Percentiles rank a stretch among this genome's conserved stretches.
These are phyloP conservation scores for Solanum stenotomum DNA, from an alignment of 257 asterid species.

Conservation along the genomic window DNA sequence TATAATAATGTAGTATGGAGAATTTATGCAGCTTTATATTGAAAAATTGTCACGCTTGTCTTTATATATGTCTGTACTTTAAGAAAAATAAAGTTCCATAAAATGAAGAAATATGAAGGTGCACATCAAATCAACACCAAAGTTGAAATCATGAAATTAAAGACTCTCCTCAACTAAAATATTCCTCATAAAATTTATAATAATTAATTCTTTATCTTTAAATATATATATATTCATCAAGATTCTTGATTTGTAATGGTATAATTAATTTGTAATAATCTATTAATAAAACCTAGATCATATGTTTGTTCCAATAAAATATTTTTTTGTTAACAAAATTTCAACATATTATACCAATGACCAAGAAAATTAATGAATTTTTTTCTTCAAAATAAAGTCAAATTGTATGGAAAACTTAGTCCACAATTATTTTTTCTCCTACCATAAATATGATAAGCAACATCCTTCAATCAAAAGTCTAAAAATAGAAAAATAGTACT, in stretches of 20 bases:
- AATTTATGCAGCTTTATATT: background rate
- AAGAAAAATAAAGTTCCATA: background rate
- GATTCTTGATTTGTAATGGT: background rate
- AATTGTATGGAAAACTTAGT: background rate
- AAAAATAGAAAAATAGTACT: background rate
- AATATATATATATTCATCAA: background rate
- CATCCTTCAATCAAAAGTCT: background rate
- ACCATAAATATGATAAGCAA: background rate
- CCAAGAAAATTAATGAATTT: too few species aligned
- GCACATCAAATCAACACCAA: background rate
- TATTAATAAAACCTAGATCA: background rate
- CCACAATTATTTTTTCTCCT: background rate
- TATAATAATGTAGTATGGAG: background rate
- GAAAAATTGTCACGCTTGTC: background rate
- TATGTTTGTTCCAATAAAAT: background rate
- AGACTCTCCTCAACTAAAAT: background rate
- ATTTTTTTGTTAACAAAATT: background rate
- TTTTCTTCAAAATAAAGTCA: too few species aligned
- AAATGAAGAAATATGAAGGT: background rate
- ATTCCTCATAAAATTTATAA: background rate
- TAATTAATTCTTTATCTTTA: background rate
- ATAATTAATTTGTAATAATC: background rate
- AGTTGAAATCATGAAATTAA: background rate
- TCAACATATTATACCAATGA: too few species aligned
- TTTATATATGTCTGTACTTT: background rate